A percentile compares a stretch with the other conserved stretches of the same genome.
Conservation (phyloP, 2,329 filamentous ascomycete genomes). For the Alternaria incomplexa region DNA sequence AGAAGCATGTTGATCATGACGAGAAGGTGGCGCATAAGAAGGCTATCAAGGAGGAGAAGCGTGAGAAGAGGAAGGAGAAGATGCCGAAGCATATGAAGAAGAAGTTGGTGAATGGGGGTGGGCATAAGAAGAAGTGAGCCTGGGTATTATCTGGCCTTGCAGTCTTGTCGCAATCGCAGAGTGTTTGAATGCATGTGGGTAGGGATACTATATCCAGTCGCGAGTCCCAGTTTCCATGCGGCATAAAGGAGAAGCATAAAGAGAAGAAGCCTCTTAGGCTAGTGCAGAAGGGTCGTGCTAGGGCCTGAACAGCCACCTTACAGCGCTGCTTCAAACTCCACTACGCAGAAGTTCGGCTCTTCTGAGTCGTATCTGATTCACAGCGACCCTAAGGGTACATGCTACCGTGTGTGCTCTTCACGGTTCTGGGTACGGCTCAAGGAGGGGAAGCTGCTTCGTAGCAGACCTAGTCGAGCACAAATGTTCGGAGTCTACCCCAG, state of each 20-base stretch:
- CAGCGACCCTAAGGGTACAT: neutral
- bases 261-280: neutral
- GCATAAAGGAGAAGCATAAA: neutral
- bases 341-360: neutral
- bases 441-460: neutral
- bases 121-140: constrained; percentile 63
- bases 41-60: constrained; percentile 92
- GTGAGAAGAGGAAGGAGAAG: constrained; percentile 91
- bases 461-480: neutral
- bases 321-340: neutral
- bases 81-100: constrained; percentile 98
- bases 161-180: neutral
- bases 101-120: constrained; percentile 71
- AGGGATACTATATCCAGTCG: no score
- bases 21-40: constrained; percentile 87
- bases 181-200: no score
- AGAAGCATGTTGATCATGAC: constrained; percentile 85
- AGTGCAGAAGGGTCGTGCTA: neutral
- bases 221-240: no score
- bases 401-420: neutral
- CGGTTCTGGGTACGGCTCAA: neutral
- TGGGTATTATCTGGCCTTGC: neutral
- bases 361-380: neutral
- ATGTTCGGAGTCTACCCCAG: neutral
- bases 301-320: neutral